Base-by-base conservation (phyloP, 345 rosid species). In the Passiflora organensis region DNA sequence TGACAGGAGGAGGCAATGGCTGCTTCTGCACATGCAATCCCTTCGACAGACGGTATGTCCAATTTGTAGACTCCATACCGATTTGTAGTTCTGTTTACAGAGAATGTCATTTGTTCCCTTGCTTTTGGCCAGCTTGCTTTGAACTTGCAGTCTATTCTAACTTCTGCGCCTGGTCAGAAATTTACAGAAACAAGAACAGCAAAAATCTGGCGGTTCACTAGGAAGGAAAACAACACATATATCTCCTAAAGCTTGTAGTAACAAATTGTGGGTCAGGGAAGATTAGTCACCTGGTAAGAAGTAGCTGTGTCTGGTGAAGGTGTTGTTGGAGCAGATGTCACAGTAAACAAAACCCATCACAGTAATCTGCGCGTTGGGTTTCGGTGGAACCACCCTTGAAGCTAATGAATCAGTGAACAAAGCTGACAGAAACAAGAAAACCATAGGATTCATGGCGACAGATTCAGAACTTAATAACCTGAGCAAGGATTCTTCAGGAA, bases 271-370 rank as follows among this genome's bases (percentile, higher is more conserved):
- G 56, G 25, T 22, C 43, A 36, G 19, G 45, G 39, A 39, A 38
- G 32, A 59, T 23, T 37, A 28, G 16, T 76, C 45, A 93, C 99
- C 99, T 47, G 95, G 79, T 62, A 94, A 60, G 87, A 94, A 94
- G 87, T 87, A 94, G 82, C 97, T 87, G 87, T 89, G 84, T 43
- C 44, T 89, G 59, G 99, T 77, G 83, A 89, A 94, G 71, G 67
- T 89, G 81, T 94, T 87, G 83, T 83, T 89, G 79, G 91, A 87
- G 85, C 99, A 94, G 55, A 83, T 83, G 59, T 94, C 99, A 28
- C 99, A 94, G 51, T 82, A 94, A 62, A 94, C 99, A 64, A 87
- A 72, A 58, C 99, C 99, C 87, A 87, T 82, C 4, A 94, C 84
- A 11, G 82, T 72, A 65, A 87, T 76, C 43, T 81, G 78, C 14